Conservation (phyloP, 1,284 basidiomycete genomes). For the Irpex rosettiformis region DNA sequence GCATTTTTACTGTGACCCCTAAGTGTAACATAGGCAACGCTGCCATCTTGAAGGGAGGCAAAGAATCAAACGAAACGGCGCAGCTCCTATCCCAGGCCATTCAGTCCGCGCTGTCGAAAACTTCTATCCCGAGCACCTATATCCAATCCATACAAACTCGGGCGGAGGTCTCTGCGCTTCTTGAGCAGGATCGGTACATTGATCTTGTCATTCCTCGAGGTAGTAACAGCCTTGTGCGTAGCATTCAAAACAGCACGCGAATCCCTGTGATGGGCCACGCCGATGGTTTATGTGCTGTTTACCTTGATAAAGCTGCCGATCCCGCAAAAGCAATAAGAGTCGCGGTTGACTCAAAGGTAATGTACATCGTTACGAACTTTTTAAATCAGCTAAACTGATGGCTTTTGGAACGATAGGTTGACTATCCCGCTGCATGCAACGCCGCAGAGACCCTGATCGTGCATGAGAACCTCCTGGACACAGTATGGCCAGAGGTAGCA, state of each 20-base stretch:
- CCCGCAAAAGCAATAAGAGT: slow-evolving; percentile 77
- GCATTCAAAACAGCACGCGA: slow-evolving; percentile 86
- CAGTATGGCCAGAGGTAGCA: slow-evolving; percentile 82
- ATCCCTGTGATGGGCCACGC: slow-evolving; percentile 99
- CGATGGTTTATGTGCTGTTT: slow-evolving; percentile 91
- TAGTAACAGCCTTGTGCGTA: slow-evolving; percentile 86
- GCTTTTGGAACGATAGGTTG: slow-evolving; percentile 51
- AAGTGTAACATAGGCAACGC: slow-evolving; percentile 66
- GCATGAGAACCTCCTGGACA: slow-evolving; percentile 67
- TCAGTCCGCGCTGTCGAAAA: slow-evolving; percentile 70
- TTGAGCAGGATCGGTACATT: slow-evolving; percentile 88
- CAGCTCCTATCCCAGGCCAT: slow-evolving; percentile 78
- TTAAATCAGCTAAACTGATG: not conserved
- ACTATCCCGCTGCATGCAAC: slow-evolving; percentile 98
- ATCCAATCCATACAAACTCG: slow-evolving; percentile 93
- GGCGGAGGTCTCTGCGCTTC: slow-evolving; percentile 85
- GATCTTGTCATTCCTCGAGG: slow-evolving; percentile 97
- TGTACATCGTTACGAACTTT: slow-evolving; percentile 16
- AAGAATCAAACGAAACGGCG: slow-evolving; percentile 84
- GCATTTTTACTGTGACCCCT: slow-evolving; percentile 1
- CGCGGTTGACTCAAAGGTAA: slow-evolving; percentile 89
- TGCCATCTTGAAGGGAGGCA: slow-evolving; percentile 96
- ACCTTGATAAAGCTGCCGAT: slow-evolving; percentile 83
- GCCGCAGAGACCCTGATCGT: slow-evolving; percentile 89
- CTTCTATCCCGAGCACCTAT: slow-evolving; percentile 74